Evolutionary conservation across 2,329 filamentous ascomycete species (phyloP), one percentile per base, ranked within the genome.

Genomic region (Xylariaceae sp.): DNA sequence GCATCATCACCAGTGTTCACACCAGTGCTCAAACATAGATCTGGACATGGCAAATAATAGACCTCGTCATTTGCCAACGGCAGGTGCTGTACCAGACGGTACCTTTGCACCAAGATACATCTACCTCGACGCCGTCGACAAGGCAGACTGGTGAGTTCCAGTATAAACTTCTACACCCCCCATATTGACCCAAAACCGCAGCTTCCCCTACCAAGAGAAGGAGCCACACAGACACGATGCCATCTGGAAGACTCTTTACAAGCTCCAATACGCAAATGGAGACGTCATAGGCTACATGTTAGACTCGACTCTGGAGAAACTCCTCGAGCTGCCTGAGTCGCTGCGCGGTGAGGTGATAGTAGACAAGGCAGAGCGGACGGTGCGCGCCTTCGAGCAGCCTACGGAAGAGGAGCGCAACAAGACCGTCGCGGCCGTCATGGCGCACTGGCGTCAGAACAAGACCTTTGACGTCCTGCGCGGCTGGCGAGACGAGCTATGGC

Each of bases 401-500:
- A 81, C 73, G 1, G 78, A 82, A 34, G 63, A 69, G 12, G 73
- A 80, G 51, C 79, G 89, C 36, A 88, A 75, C 31, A 63, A 67
- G 4, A 63, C 66, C 17, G 67, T 75, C 12, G 67, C 65, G 3
- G 63, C 68, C 31, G 81, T 88, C 4, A 71, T 82, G 24, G 58
- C 68, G 2, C 76, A 83, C 50, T 86, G 89, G 73, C 79, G 82
- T 13, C 67, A 75, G n/a, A 73, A 75, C n/a, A 67, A 73, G 5
- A 77, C 76, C 2, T 97, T 97, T 59, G 68, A 76, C 27, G 70
- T 94, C 1, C 71, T 97, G 12, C 68, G 69, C 13, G 84, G 85
- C 43, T 95, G 88, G 88, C 75, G 88, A 29, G 68, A 86, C 54
- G 88, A 95, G 62, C 64, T 79, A 12, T 94, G 88, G 67, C 82